Evolutionary conservation across 441 rosid species (phyloP).

Genomic region (Eutrema salsugineum): DNA sequence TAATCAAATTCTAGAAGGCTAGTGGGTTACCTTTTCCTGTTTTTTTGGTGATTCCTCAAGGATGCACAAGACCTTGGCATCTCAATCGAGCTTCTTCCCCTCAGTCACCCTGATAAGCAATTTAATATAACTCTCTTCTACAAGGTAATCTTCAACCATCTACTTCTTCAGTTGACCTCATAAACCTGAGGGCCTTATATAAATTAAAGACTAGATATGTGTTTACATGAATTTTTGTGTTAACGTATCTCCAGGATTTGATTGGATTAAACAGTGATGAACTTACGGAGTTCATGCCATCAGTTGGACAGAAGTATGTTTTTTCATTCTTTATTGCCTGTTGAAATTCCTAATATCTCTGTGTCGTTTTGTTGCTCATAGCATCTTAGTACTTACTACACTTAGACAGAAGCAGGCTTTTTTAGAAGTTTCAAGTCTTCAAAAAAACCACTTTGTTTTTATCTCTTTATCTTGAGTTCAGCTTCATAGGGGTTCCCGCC

Average conservation of each 20-base stretch:
- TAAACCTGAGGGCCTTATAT: neutral
- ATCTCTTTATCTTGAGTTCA: neutral
- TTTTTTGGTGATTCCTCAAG: slow-evolving; percentile 38
- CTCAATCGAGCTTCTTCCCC: slow-evolving; percentile 86
- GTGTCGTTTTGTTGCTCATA: neutral
- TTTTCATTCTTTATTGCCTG: neutral
- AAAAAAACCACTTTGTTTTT: neutral
- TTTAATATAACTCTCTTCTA: slow-evolving; percentile 65
- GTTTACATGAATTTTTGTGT: neutral
- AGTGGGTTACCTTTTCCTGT: neutral
- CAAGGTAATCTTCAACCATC: slow-evolving; percentile 31
- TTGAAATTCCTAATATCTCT: neutral
- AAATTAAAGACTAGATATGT: neutral
- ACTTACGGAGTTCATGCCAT: slow-evolving; percentile 55
- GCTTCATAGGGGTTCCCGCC: neutral
- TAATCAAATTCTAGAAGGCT: neutral
- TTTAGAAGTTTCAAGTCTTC: slow-evolving; percentile 3
- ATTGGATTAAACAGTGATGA: slow-evolving; percentile 70
- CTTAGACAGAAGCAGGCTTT: neutral
- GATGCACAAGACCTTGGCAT: slow-evolving; percentile 98
- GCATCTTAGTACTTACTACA: neutral
- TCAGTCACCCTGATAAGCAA: slow-evolving; percentile 57
- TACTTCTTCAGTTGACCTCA: slow-evolving; percentile 21
- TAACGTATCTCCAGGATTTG: slow-evolving; percentile 54
- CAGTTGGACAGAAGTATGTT: slow-evolving; percentile 65